These are phyloP conservation scores for Capsicum rhomboideum DNA, from an alignment of 257 asterid species.

Conservation along the genomic window DNA sequence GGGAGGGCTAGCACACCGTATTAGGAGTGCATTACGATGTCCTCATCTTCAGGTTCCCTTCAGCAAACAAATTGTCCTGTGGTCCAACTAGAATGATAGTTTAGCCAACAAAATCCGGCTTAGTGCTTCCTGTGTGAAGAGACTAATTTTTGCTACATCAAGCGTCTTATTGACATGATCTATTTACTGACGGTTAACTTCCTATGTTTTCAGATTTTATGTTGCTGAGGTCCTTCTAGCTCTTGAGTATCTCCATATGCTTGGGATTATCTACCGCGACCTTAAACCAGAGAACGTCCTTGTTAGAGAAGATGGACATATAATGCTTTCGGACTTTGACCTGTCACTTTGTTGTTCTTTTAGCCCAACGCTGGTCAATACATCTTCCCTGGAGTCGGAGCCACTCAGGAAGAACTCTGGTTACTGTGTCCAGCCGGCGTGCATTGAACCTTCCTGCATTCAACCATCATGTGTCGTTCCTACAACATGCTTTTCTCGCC, in stretches of 20 bases:
- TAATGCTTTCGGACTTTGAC: conserved; percentile 33
- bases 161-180: neutral
- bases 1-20: too few relatives aligned
- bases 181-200: neutral
- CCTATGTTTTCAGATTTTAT: conserved; percentile 20
- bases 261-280: conserved; percentile 31
- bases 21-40: neutral
- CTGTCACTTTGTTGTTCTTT: conserved; percentile 31
- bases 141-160: neutral
- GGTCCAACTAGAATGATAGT: neutral
- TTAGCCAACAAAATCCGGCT: neutral
- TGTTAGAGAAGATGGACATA: conserved; percentile 32
- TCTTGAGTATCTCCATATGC: conserved; percentile 32
- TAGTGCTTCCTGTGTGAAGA: neutral
- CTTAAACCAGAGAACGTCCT: conserved; percentile 33
- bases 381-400: conserved; percentile 16
- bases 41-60: neutral
- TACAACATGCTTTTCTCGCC: conserved; percentile 32
- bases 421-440: conserved; percentile 27
- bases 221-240: conserved; percentile 31
- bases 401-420: conserved; percentile 18
- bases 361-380: conserved; percentile 24
- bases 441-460: conserved; percentile 26
- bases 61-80: neutral
- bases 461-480: conserved; percentile 32